Conservation (phyloP, 2,329 filamentous ascomycete species). For the Ophiostoma australiae region DNA sequence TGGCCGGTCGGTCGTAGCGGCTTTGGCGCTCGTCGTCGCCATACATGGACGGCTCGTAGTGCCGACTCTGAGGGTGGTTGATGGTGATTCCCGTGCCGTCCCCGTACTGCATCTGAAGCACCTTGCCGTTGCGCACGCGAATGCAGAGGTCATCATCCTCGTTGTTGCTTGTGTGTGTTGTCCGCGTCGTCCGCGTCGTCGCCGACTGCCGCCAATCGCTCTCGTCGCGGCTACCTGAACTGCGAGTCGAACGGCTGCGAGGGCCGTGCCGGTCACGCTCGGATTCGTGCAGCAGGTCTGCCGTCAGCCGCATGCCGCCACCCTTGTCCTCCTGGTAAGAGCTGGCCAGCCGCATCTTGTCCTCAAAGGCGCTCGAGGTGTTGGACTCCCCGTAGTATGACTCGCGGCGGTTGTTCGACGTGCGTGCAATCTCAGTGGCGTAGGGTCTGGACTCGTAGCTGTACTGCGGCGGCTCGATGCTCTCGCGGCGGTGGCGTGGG, state of each 20-base stretch:
- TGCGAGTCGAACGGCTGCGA: slow-evolving; percentile 54
- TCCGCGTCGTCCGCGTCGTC: slow-evolving; percentile 55
- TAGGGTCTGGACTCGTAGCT: slow-evolving; percentile 35
- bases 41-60: slow-evolving; percentile 45
- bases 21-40: slow-evolving; percentile 47
- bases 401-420: slow-evolving; percentile 33
- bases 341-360: slow-evolving; percentile 42
- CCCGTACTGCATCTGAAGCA: slow-evolving; percentile 50
- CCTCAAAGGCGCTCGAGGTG: slow-evolving; percentile 36
- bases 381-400: slow-evolving; percentile 40
- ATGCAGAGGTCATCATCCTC: slow-evolving; percentile 61
- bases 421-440: slow-evolving; percentile 38
- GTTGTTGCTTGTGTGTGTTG: slow-evolving; percentile 43
- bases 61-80: slow-evolving; percentile 28
- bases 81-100: slow-evolving; percentile 59
- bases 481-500: slow-evolving; percentile 33
- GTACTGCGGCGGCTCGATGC: slow-evolving; percentile 38
- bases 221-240: slow-evolving; percentile 57
- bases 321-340: slow-evolving; percentile 52
- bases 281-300: slow-evolving; percentile 50
- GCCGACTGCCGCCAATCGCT: slow-evolving; percentile 59
- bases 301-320: slow-evolving; percentile 48
- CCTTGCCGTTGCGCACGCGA: slow-evolving; percentile 42
- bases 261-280: slow-evolving; percentile 42
- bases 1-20: slow-evolving; percentile 44